Percentiles rank a stretch among this genome's conserved stretches.
Evolutionary conservation across 805 yeast genomes (phyloP).

Genomic region (Barnettozyma californica): DNA sequence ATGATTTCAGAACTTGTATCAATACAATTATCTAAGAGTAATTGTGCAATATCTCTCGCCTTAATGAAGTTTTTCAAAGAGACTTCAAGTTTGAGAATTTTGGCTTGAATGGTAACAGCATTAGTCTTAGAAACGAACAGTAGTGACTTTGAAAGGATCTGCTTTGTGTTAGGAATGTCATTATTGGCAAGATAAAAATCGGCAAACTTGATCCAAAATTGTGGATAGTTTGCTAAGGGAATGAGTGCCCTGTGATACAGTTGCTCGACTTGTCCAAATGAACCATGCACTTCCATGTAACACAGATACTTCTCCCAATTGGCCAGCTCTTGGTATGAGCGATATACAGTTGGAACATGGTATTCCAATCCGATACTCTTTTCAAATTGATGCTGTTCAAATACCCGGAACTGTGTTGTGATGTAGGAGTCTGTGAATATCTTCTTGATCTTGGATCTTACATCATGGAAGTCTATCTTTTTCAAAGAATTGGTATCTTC

Average conservation of each 20-base stretch:
- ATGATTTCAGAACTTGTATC: neutral
- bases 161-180: slow-evolving; percentile 33
- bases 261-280: slow-evolving; percentile 19
- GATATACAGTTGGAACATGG: slow-evolving; percentile 30
- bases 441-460: slow-evolving; percentile 38
- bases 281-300: slow-evolving; percentile 38
- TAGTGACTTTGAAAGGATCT: slow-evolving; percentile 34
- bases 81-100: slow-evolving; percentile 41
- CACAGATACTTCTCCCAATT: slow-evolving; percentile 57
- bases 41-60: slow-evolving; percentile 27
- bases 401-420: slow-evolving; percentile 48
- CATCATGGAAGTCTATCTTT: slow-evolving; percentile 22
- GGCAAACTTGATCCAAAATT: slow-evolving; percentile 46
- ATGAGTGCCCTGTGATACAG: slow-evolving; percentile 46
- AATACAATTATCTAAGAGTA: neutral
- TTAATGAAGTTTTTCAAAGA: slow-evolving; percentile 29
- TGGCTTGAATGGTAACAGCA: slow-evolving; percentile 27
- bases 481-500: slow-evolving; percentile 3
- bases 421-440: slow-evolving; percentile 47
- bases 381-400: slow-evolving; percentile 47
- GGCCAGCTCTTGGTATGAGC: slow-evolving; percentile 42
- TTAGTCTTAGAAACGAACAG: slow-evolving; percentile 19
- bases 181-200: slow-evolving; percentile 34
- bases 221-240: slow-evolving; percentile 38
- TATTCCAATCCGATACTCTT: slow-evolving; percentile 34